A percentile compares a stretch with the other conserved stretches of the same genome.
Conservation (phyloP, 345 rosid genomes). For the Eucalyptus erythrocorys region DNA sequence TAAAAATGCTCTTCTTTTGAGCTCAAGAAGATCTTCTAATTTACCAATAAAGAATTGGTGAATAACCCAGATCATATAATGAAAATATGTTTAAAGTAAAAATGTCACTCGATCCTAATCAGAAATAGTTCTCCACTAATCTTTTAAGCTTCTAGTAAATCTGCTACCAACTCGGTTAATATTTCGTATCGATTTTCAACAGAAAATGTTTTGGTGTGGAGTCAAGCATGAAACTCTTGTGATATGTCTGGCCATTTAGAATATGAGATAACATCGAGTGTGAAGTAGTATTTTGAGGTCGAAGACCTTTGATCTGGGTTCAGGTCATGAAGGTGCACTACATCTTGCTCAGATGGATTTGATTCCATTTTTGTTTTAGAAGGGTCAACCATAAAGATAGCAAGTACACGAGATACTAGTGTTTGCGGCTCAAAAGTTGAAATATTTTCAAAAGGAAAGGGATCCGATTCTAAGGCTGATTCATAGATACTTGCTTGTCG, state of each 20-base stretch:
- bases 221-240: background rate
- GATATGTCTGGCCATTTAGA: background rate
- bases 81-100: background rate
- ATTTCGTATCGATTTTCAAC: rapidly evolving
- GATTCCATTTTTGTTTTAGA: rapidly evolving
- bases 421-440: background rate
- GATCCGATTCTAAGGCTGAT: background rate
- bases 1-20: too few relatives aligned
- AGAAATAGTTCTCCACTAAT: background rate
- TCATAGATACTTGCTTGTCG: background rate
- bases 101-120: background rate
- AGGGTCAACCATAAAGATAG: background rate
- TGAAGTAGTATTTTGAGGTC: background rate
- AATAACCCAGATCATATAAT: background rate
- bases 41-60: background rate
- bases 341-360: too few relatives aligned
- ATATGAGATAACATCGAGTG: background rate
- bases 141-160: background rate
- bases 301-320: background rate
- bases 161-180: background rate
- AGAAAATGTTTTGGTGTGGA: background rate
- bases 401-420: rapidly evolving
- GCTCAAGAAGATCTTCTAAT: background rate
- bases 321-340: background rate
- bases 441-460: background rate